phyloP scores from a whole-genome alignment of 305 asterid genomes.

The Fraxinus nigra region DNA sequence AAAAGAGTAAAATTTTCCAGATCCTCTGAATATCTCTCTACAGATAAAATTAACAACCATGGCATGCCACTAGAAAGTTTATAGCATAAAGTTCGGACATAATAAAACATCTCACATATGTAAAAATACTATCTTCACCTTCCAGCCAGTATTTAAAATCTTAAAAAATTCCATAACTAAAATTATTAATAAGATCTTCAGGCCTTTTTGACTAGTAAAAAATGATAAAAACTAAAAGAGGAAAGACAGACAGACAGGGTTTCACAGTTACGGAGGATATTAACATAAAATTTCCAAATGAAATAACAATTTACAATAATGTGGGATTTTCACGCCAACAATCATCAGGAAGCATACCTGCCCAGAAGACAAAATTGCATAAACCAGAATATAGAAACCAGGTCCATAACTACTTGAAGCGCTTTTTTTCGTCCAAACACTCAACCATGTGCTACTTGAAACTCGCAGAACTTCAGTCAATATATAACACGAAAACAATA shows the following conservation, averaged over 20 bases:
- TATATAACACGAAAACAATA: slow-evolving; percentile 46
- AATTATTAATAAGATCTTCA: background rate
- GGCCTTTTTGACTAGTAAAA: background rate
- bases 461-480: slow-evolving; percentile 56
- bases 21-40: background rate
- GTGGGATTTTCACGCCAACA: background rate
- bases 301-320: background rate
- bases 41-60: background rate
- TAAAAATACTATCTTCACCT: background rate
- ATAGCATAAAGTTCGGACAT: background rate
- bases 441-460: slow-evolving; percentile 70
- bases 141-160: background rate
- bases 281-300: background rate
- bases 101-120: background rate
- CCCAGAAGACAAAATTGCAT: slow-evolving; percentile 52
- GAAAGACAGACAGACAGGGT: background rate
- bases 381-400: slow-evolving; percentile 55
- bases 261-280: background rate
- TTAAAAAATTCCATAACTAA: background rate
- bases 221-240: background rate
- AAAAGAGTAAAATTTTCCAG: background rate
- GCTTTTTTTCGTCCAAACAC: slow-evolving; percentile 62
- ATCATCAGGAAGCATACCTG: slow-evolving; percentile 37
- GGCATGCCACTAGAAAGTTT: background rate
- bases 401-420: slow-evolving; percentile 34